A percentile compares a stretch with the other conserved stretches of the same genome.
Conservation (phyloP, 2,329 filamentous ascomycete species). For the Fusarium aywerte region DNA sequence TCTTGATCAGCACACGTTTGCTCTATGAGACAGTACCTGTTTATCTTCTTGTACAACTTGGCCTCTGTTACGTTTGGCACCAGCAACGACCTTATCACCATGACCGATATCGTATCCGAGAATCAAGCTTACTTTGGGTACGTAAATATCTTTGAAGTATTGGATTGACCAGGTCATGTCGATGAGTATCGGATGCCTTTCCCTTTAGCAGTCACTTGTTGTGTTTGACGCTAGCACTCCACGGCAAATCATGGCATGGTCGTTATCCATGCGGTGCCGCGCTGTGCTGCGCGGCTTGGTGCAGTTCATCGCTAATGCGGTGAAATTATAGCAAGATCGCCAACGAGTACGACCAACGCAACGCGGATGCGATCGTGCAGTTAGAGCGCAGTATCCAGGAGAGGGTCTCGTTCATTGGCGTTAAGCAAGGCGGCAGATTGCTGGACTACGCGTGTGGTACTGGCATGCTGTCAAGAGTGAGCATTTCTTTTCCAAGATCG, state of each 20-base stretch:
- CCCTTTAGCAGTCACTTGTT: slow-evolving; percentile 11
- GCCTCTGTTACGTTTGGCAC: slow-evolving; percentile 14
- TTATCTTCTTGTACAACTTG: slow-evolving; percentile 18
- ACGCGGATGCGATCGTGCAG: slow-evolving; percentile 62
- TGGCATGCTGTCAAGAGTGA: slow-evolving; percentile 71
- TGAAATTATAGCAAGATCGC: slow-evolving; percentile 46
- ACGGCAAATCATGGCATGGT: slow-evolving; percentile 1
- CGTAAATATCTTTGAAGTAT: slow-evolving; percentile 31
- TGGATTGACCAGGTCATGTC: background rate
- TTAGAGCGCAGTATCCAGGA: slow-evolving; percentile 65
- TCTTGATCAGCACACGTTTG: slow-evolving; percentile 17
- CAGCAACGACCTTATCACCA: slow-evolving; percentile 47
- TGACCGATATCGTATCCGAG: slow-evolving; percentile 48
- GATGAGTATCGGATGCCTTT: slow-evolving; percentile 3
- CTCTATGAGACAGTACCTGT: slow-evolving; percentile 19
- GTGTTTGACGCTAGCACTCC: slow-evolving; percentile 18
- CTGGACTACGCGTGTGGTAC: slow-evolving; percentile 83
- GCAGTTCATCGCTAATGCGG: slow-evolving; percentile 30
- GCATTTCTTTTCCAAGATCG: slow-evolving; percentile 36
- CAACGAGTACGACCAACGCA: slow-evolving; percentile 60
- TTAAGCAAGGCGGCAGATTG: slow-evolving; percentile 61
- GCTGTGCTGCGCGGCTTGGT: background rate
- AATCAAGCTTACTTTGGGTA: slow-evolving; percentile 59
- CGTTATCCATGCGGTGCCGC: background rate
- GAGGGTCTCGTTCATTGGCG: slow-evolving; percentile 70